Evolutionary conservation across 1,139 yeast species (phyloP), one percentile per base, ranked within the genome.

Genomic region (Debaryomycetaceae sp.): DNA sequence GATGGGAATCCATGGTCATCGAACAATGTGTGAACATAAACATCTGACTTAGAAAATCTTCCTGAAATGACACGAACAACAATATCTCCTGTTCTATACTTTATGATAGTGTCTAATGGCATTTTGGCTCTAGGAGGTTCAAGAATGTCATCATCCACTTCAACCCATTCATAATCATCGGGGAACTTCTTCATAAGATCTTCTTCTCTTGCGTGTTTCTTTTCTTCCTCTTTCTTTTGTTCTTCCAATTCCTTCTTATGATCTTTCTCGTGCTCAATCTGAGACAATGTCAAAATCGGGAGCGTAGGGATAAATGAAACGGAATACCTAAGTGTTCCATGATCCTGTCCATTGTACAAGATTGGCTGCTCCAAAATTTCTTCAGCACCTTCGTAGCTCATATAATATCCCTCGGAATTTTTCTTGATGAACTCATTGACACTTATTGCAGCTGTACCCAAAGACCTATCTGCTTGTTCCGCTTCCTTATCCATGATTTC

Each of bases 401-500:
- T 60, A 49, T 58, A 76, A 38, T 67, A 64, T 1, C 81, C 84
- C 27, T 70, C 66, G 4, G 61, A 55, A 49, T 74, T 73, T 55
- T 71, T 76, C 57, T 72, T 72, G 51, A 83, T 63, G 51, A 76
- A 75, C 35, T 80, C 78, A 27, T 71, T 60, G 17, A 80, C 70
- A 38, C 78, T 68, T 34, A 84, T 62, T 29, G 80, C 76, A 38
- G 79, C 73, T 5, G 78, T 64, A 23, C 93, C 95, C 53, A 86
- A 69, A 1, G 77, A 58, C 58, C 90, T 76, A 60, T 85, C 90
- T 47, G 80, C 76, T 23, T 78, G 80, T 43, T 78, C 75, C 22
- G 74, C 72, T 60, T 85, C 89, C 44, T 78, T 82, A 63, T 86
- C 93, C 77, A 79, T 76, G 41, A 83, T 65, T 50, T 81, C 80